Percentiles rank a stretch among this genome's conserved stretches.
phyloP scores from a whole-genome alignment of 148 eudicot genomes.

The Heliamphora exappendiculata region DNA sequence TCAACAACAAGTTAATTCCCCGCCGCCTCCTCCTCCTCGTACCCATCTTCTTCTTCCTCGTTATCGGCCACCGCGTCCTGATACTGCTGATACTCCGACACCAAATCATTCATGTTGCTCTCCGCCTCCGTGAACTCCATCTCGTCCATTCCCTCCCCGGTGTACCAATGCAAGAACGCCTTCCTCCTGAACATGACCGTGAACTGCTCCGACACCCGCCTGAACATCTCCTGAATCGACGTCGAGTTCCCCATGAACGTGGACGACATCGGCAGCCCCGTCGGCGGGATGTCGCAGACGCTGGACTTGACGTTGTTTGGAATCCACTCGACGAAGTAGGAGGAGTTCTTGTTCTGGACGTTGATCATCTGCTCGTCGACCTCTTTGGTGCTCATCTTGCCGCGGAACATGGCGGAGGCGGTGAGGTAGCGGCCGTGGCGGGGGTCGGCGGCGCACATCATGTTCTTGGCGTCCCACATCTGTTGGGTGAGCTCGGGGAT shows the following conservation, averaged over 20 bases:
- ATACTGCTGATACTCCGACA: slow-evolving; percentile 11
- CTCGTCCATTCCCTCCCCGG: slow-evolving; percentile 12
- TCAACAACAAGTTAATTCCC: too few relatives aligned
- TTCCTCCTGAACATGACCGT: slow-evolving; percentile 12
- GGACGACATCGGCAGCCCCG: background rate
- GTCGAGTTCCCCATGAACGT: slow-evolving; percentile 11
- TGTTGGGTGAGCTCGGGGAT: slow-evolving; percentile 39
- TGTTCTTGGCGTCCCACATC: slow-evolving; percentile 53
- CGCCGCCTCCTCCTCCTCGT: slow-evolving; percentile 8
- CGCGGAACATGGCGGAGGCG: slow-evolving; percentile 55
- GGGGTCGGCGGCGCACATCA: slow-evolving; percentile 47
- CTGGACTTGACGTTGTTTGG: slow-evolving; percentile 7
- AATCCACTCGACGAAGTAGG: slow-evolving; percentile 8
- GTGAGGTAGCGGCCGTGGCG: slow-evolving; percentile 52
- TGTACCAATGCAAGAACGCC: slow-evolving; percentile 18
- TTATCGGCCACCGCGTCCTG: slow-evolving; percentile 13
- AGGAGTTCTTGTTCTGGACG: slow-evolving; percentile 6
- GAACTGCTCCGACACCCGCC: slow-evolving; percentile 9
- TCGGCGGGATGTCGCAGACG: slow-evolving; percentile 2
- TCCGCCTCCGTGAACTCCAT: slow-evolving; percentile 13
- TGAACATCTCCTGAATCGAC: slow-evolving; percentile 9
- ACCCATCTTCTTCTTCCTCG: slow-evolving; percentile 8
- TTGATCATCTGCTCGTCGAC: slow-evolving; percentile 11
- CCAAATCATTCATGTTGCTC: slow-evolving; percentile 12
- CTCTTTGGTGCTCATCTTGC: slow-evolving; percentile 29